Evolutionary conservation across 805 yeast genomes (phyloP).

Genomic region (Naumovozyma dairenensis): DNA sequence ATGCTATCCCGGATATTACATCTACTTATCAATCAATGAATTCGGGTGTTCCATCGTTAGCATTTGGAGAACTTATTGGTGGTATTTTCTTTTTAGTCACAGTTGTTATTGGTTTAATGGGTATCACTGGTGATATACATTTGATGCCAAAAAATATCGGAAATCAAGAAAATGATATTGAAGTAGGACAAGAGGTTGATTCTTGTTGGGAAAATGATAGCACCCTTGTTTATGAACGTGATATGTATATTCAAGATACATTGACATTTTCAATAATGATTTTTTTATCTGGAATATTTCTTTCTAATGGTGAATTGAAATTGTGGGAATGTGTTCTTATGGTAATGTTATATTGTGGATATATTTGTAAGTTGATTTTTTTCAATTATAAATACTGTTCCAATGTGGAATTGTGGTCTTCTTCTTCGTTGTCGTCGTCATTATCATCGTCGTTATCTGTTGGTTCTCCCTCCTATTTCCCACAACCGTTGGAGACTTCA

Average conservation of each 20-base stretch:
- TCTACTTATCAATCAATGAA: conserved; percentile 77
- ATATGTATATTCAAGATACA: conserved; percentile 51
- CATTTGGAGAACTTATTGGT: conserved; percentile 85
- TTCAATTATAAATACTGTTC: too few species aligned
- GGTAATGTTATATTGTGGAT: conserved; percentile 40
- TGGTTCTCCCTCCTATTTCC: too few species aligned
- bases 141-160: conserved; percentile 33
- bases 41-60: conserved; percentile 61
- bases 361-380: background rate
- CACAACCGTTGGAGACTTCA: too few species aligned
- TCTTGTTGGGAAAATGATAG: background rate
- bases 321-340: conserved; percentile 48
- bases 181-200: background rate
- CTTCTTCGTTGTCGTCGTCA: too few species aligned
- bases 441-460: too few species aligned
- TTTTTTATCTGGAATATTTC: conserved; percentile 39
- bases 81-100: conserved; percentile 77
- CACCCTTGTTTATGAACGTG: conserved; percentile 23
- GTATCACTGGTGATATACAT: conserved; percentile 53
- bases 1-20: conserved; percentile 84
- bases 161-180: background rate
- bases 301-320: conserved; percentile 46
- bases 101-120: conserved; percentile 73
- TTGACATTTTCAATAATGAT: conserved; percentile 45
- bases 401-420: too few species aligned